Conservation (phyloP, 2,329 filamentous ascomycete species). For the Helminthosporium solani region DNA sequence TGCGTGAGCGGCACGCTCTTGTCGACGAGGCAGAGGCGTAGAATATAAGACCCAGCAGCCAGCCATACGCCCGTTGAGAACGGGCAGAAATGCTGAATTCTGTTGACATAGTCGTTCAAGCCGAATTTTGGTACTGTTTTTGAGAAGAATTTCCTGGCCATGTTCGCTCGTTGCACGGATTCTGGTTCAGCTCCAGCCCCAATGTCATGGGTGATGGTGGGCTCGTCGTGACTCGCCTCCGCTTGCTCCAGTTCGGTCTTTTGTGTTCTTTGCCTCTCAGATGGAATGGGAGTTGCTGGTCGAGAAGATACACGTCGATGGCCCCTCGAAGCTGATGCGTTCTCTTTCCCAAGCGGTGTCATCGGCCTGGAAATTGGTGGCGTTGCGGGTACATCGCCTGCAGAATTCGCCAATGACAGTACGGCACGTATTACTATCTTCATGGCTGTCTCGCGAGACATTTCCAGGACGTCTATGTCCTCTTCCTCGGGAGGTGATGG, state of each 20-base stretch:
- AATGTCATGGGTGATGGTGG: slow-evolving; percentile 46
- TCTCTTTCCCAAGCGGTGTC: slow-evolving; percentile 51
- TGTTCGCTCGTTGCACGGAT: slow-evolving; percentile 76
- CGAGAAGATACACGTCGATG: slow-evolving; percentile 41
- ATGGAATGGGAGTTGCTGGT: slow-evolving; percentile 42
- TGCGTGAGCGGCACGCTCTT: slow-evolving; percentile 76
- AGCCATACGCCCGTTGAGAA: slow-evolving; percentile 94
- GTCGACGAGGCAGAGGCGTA: slow-evolving; percentile 72
- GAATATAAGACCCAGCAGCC: slow-evolving; percentile 83
- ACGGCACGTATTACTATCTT: slow-evolving; percentile 68
- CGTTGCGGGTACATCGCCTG: slow-evolving; percentile 79
- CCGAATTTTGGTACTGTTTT: slow-evolving; percentile 82
- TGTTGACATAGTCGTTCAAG: slow-evolving; percentile 79
- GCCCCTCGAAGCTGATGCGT: slow-evolving; percentile 20
- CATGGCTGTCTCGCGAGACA: slow-evolving; percentile 73
- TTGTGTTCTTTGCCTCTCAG: slow-evolving; percentile 43
- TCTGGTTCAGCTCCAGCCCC: slow-evolving; percentile 70
- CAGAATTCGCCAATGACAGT: slow-evolving; percentile 65
- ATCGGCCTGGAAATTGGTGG: slow-evolving; percentile 65
- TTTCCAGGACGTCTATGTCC: slow-evolving; percentile 68
- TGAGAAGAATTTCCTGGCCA: slow-evolving; percentile 90
- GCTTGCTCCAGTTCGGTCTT: slow-evolving; percentile 49
- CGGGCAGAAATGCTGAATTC: slow-evolving; percentile 87
- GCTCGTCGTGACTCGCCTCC: slow-evolving; percentile 53
- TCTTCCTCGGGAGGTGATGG: slow-evolving; percentile 44